Conservation (phyloP, 148 eudicot genomes). For the Nepenthes mirabilis region DNA sequence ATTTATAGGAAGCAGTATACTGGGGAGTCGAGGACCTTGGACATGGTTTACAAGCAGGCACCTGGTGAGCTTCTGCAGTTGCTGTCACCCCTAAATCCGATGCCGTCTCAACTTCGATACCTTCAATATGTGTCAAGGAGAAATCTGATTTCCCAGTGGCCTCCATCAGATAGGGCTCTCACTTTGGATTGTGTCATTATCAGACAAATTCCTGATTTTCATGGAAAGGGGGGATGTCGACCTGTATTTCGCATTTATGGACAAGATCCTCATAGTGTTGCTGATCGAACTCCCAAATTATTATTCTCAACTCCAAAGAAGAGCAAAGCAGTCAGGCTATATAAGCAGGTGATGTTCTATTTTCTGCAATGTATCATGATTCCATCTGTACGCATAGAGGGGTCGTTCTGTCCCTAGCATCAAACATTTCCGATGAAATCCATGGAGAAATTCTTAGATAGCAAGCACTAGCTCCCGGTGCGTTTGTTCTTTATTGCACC, state of each 20-base stretch:
- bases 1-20: slow-evolving; percentile 60
- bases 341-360: slow-evolving; percentile 57
- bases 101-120: slow-evolving; percentile 85
- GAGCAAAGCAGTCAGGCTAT: slow-evolving; percentile 49
- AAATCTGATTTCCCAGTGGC: slow-evolving; percentile 78
- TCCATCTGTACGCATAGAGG: too few species aligned
- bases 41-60: slow-evolving; percentile 88
- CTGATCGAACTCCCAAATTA: slow-evolving; percentile 47
- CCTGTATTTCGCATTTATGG: slow-evolving; percentile 79
- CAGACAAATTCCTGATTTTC: slow-evolving; percentile 56
- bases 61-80: slow-evolving; percentile 66
- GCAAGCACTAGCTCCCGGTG: too few species aligned
- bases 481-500: too few species aligned
- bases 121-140: slow-evolving; percentile 86
- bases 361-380: neutral
- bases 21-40: slow-evolving; percentile 81
- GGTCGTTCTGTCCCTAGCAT: too few species aligned
- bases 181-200: slow-evolving; percentile 72
- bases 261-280: slow-evolving; percentile 44
- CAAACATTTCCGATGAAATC: too few species aligned
- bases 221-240: slow-evolving; percentile 61
- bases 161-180: slow-evolving; percentile 66
- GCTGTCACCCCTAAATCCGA: slow-evolving; percentile 57
- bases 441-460: too few species aligned
- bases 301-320: slow-evolving; percentile 51